phyloP scores from a whole-genome alignment of 2,329 filamentous ascomycete species.

The Rugonectria rugulosa region DNA sequence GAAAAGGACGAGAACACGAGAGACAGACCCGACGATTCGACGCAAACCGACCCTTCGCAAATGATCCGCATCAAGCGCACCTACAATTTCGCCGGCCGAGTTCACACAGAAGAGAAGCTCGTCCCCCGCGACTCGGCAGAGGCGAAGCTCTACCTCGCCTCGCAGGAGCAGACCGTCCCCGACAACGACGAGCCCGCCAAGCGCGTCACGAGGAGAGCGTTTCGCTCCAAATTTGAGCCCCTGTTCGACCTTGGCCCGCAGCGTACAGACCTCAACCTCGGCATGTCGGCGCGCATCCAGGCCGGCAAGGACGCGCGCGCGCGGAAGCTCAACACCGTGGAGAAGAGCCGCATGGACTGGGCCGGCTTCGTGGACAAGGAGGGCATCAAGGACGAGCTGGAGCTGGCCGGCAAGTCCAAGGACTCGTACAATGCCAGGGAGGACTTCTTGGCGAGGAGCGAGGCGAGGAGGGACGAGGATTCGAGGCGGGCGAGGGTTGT shows the following conservation, averaged over 20 bases:
- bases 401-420: slow-evolving; percentile 70
- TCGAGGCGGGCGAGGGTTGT: slow-evolving; percentile 61
- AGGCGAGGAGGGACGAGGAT: slow-evolving; percentile 68
- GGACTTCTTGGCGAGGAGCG: slow-evolving; percentile 71
- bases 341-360: slow-evolving; percentile 79
- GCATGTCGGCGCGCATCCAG: slow-evolving; percentile 57
- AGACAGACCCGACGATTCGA: slow-evolving; percentile 12
- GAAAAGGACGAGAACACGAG: slow-evolving; percentile 16
- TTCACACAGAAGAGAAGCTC: slow-evolving; percentile 75
- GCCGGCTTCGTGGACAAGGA: slow-evolving; percentile 75
- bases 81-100: slow-evolving; percentile 78
- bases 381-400: slow-evolving; percentile 73
- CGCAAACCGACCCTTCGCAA: slow-evolving; percentile 39
- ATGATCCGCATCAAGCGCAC: slow-evolving; percentile 73
- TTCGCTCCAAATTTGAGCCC: slow-evolving; percentile 70
- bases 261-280: slow-evolving; percentile 66
- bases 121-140: slow-evolving; percentile 72
- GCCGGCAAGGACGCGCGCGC: slow-evolving; percentile 59
- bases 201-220: slow-evolving; percentile 61
- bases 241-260: slow-evolving; percentile 51
- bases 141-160: slow-evolving; percentile 68
- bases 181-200: slow-evolving; percentile 47
- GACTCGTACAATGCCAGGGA: slow-evolving; percentile 68
- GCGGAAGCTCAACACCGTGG: slow-evolving; percentile 74
- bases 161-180: slow-evolving; percentile 45